phyloP scores from a whole-genome alignment of 192 early-diverging fungal genomes.

The Rhizophagus clarus region DNA sequence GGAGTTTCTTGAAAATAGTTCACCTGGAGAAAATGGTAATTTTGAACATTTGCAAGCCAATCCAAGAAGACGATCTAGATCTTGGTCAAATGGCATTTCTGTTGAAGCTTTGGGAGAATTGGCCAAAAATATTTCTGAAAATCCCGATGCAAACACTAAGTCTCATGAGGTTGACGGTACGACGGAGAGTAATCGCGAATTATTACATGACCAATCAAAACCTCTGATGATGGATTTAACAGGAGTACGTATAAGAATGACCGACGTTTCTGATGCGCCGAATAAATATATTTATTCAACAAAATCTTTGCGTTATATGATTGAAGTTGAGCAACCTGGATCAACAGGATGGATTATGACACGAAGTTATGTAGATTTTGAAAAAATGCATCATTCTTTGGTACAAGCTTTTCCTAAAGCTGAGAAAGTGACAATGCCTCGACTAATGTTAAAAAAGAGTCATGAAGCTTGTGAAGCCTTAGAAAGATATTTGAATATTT shows the following conservation, averaged over 20 bases:
- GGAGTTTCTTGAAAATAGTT: not conserved
- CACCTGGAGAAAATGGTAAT: not conserved
- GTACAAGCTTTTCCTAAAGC: slow-evolving; percentile 20
- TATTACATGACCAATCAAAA: not conserved
- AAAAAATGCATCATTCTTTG: slow-evolving; percentile 1
- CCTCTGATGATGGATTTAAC: not conserved
- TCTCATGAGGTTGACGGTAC: not conserved
- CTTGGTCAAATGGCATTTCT: not conserved
- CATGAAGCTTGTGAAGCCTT: slow-evolving; percentile 12
- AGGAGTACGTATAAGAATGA: slow-evolving; percentile 25
- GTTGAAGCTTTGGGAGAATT: not conserved
- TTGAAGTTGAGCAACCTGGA: slow-evolving; percentile 31
- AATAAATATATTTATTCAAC: slow-evolving; percentile 20
- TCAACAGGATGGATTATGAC: slow-evolving; percentile 30
- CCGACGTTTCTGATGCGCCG: slow-evolving; percentile 4
- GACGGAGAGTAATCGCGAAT: not conserved
- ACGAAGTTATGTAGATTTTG: slow-evolving; percentile 20
- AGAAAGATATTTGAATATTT: slow-evolving; percentile 27
- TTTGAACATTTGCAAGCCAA: not conserved
- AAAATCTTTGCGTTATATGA: slow-evolving; percentile 18
- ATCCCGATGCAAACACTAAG: not conserved
- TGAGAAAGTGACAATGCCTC: slow-evolving; percentile 26
- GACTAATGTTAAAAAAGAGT: slow-evolving; percentile 17
- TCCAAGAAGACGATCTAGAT: not conserved
- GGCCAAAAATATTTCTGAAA: not conserved